Conservation (phyloP, 2,329 filamentous ascomycete species). For the Seiridium cupressi region DNA sequence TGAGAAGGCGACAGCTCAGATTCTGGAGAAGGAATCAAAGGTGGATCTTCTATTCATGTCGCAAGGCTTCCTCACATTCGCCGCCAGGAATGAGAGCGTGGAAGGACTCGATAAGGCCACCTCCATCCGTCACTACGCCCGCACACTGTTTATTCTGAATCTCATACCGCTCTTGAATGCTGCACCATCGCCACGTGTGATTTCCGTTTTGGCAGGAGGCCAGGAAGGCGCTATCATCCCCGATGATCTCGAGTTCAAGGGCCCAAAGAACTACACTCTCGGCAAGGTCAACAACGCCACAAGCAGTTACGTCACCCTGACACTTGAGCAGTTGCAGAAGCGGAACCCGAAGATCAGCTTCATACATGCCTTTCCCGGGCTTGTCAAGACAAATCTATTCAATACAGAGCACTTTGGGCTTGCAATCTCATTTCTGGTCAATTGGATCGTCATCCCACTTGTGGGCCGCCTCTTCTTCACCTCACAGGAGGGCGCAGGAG, state of each 20-base stretch:
- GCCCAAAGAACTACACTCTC: not conserved
- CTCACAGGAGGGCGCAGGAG: not conserved
- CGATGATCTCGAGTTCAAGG: not conserved
- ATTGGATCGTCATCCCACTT: not conserved
- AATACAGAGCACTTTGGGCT: not conserved
- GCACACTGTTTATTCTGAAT: not conserved
- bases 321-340: not conserved
- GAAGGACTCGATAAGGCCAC: constrained; percentile 3
- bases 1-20: not conserved
- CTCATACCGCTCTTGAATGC: not conserved
- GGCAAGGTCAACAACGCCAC: not conserved
- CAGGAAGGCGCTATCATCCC: not conserved
- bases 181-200: not conserved
- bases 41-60: constrained; percentile 6
- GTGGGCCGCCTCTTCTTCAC: not conserved
- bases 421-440: not conserved
- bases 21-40: not conserved
- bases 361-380: constrained; percentile 1
- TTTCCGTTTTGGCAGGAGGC: not conserved
- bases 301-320: not conserved
- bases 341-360: constrained; percentile 1
- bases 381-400: not conserved
- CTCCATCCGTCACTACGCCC: constrained; percentile 3
- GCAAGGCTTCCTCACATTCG: not conserved
- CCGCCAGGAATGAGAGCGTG: not conserved